These are phyloP conservation scores for Pythium dissimile DNA, from an alignment of 352 stramenopile genomes.

Conservation along the genomic window DNA sequence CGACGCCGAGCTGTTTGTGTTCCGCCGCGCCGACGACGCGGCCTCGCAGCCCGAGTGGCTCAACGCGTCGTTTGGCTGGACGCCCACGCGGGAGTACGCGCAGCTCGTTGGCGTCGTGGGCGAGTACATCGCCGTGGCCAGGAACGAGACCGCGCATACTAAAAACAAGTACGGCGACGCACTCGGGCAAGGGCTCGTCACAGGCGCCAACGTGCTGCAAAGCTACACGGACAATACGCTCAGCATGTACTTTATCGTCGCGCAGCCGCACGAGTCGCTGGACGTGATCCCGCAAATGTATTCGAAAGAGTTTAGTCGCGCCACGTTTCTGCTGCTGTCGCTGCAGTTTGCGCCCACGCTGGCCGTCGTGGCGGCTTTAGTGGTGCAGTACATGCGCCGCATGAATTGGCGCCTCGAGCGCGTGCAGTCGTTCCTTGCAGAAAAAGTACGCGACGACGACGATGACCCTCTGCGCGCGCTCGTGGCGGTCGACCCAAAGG, in stretches of 20 bases:
- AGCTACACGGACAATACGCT: slow-evolving; percentile 53
- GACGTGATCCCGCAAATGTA: slow-evolving; percentile 54
- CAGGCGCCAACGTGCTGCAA: slow-evolving; percentile 50
- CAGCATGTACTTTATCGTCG: slow-evolving; percentile 85
- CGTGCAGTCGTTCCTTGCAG: slow-evolving; percentile 69
- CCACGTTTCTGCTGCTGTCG: slow-evolving; percentile 51
- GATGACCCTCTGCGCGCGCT: slow-evolving; percentile 11
- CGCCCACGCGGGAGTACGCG: slow-evolving; percentile 57
- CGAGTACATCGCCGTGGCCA: slow-evolving; percentile 56
- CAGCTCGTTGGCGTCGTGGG: slow-evolving; percentile 54
- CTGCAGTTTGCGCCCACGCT: slow-evolving; percentile 54
- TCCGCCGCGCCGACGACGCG: slow-evolving; percentile 52
- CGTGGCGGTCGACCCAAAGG: not conserved
- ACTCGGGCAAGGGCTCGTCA: slow-evolving; percentile 49
- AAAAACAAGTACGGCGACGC: slow-evolving; percentile 80
- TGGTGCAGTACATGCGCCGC: slow-evolving; percentile 51
- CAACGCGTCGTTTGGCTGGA: slow-evolving; percentile 53
- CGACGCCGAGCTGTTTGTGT: slow-evolving; percentile 69
- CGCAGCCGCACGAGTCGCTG: slow-evolving; percentile 53
- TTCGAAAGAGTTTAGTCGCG: slow-evolving; percentile 77
- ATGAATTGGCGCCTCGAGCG: slow-evolving; percentile 84
- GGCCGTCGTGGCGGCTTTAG: slow-evolving; percentile 39
- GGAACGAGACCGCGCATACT: slow-evolving; percentile 52
- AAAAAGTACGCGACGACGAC: slow-evolving; percentile 41
- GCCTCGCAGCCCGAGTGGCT: slow-evolving; percentile 66